Percentiles rank a stretch among this genome's conserved stretches.
phyloP scores from a whole-genome alignment of 352 stramenopile genomes.

The Globisporangium uncinulatum region DNA sequence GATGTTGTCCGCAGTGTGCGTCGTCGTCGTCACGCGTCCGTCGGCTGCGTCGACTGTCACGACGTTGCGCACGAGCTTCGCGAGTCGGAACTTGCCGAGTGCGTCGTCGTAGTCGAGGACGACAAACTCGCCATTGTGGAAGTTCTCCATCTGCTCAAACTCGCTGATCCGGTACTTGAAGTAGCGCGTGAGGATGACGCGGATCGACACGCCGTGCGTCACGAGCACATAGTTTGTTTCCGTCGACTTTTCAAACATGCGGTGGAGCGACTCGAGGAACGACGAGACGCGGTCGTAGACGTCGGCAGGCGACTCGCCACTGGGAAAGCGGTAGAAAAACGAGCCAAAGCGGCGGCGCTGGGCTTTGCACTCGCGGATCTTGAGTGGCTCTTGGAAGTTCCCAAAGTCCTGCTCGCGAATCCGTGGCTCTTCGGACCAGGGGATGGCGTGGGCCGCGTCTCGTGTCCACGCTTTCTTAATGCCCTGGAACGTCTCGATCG shows the following conservation, averaged over 20 bases:
- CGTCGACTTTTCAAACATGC: constrained; percentile 73
- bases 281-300: constrained; percentile 87
- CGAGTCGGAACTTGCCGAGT: constrained; percentile 51
- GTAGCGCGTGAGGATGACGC: constrained; percentile 85
- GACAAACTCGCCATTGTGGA: constrained; percentile 80
- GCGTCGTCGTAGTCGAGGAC: constrained; percentile 72
- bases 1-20: constrained; percentile 39
- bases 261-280: constrained; percentile 85
- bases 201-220: constrained; percentile 83
- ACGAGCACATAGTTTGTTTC: constrained; percentile 85
- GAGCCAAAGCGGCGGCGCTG: constrained; percentile 73
- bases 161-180: constrained; percentile 86
- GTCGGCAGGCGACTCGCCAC: constrained; percentile 81
- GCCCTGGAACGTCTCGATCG: constrained; percentile 84
- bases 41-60: constrained; percentile 40
- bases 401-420: constrained; percentile 90
- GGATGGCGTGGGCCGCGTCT: constrained; percentile 38
- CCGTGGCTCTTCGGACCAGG: constrained; percentile 78
- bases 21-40: constrained; percentile 33
- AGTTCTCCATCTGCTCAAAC: constrained; percentile 83
- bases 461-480: constrained; percentile 68
- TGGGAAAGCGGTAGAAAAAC: constrained; percentile 89
- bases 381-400: constrained; percentile 83
- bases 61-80: constrained; percentile 60
- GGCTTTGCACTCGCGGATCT: constrained; percentile 77